Evolutionary conservation across 345 rosid species (phyloP), one percentile per base, ranked within the genome.

Genomic region (Linum tenue): DNA sequence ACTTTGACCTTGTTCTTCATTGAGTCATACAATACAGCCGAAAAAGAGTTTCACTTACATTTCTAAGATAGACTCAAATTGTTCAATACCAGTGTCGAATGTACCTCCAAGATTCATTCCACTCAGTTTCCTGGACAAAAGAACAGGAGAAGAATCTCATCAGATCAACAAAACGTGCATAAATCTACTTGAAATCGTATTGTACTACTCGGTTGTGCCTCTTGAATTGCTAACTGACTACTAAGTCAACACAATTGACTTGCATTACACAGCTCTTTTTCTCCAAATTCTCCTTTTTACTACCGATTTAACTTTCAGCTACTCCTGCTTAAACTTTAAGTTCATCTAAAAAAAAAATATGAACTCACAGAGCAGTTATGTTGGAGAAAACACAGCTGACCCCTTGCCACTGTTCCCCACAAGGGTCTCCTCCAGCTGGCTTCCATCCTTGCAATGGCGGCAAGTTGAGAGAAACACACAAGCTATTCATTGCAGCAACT

Each of bases 331-430:
- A 22, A 22, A 22, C 31, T 22, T 22, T 22, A 22, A 22, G 31
- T 22, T 14, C 59, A 50, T 38, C 36, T 63, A 42, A 64, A 39
- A 44, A 51, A 72, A 44, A 37, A 50, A 39, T 4, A 60, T 8
- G 7, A 63, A n/a, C 38, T 62, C 77, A 88, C 97, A 90, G 86
- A 70, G 82, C 75, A 37, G 55, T 39, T n/a, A 84, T 82, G 56
- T 80, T 81, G 5, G 97, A 79, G 62, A 57, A 85, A 67, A 83
- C 84, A 66, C 99, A 94, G 53, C 22, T 67, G 72, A 90, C 78
- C 50, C 99, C 99, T 84, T 94, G 99, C 97, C 99, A 90, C 59
- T 72, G 67, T 72, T 87, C 91, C 53, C 81, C 92, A 75, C 99
- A 94, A 0, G 99, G 99, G 78, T 94, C 99, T 84, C 99, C 99